These are phyloP conservation scores for Salmacisia buchloeana DNA, from an alignment of 1,284 basidiomycete genomes.

Conservation along the genomic window DNA sequence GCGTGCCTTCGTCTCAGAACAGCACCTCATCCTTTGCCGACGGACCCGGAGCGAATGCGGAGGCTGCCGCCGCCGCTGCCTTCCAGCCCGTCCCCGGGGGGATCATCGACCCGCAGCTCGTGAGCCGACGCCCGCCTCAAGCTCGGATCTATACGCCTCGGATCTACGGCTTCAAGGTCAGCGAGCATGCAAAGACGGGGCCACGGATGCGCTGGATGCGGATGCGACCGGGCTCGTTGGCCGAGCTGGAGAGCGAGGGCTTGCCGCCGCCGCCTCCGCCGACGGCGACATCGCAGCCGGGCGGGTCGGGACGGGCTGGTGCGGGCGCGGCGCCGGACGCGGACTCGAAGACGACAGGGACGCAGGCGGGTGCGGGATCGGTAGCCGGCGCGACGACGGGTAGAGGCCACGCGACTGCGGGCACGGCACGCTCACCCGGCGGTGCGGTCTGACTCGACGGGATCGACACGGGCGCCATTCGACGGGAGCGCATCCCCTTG, in stretches of 20 bases:
- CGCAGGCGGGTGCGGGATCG: background rate
- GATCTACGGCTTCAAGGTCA: constrained; percentile 74
- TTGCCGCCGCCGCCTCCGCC: background rate
- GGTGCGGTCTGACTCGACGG: no score
- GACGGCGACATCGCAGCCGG: background rate
- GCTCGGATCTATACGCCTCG: constrained; percentile 74
- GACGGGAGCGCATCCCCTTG: no score
- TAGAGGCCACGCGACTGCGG: no score
- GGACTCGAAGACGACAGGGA: background rate
- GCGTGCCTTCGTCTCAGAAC: constrained; percentile 11
- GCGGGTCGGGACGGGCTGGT: no score
- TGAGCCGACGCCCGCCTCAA: constrained; percentile 32
- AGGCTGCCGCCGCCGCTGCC: constrained; percentile 11
- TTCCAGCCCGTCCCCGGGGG: constrained; percentile 11
- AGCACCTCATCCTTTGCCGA: constrained; percentile 3
- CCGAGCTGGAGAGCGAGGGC: constrained; percentile 63
- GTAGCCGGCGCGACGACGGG: background rate
- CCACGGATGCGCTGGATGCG: constrained; percentile 96
- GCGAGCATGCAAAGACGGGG: constrained; percentile 67
- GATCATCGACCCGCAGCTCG: constrained; percentile 28
- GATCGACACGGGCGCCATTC: no score
- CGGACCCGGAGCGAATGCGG: background rate
- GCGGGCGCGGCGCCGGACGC: no score
- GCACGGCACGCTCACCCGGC: no score
- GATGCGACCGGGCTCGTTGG: constrained; percentile 69